Evolutionary conservation across 495 filamentous ascomycete genomes (phyloP).

Genomic region (Aspergillus ellipticus): DNA sequence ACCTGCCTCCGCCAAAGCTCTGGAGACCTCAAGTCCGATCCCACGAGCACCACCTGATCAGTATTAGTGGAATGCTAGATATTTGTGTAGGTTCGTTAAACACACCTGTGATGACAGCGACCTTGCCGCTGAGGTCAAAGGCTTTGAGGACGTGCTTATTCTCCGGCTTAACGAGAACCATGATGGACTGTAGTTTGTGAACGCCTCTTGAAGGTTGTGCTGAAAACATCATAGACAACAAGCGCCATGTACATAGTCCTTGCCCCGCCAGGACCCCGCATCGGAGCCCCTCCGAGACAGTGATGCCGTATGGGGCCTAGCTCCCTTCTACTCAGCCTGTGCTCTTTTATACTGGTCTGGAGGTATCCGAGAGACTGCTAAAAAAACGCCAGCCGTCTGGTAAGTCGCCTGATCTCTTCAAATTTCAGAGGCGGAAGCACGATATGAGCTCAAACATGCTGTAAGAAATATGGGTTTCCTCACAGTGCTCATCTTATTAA

Average conservation of each 20-base stretch:
- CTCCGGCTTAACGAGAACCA: constrained; percentile 37
- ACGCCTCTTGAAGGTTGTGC: background rate
- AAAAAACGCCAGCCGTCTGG: background rate
- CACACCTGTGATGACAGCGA: constrained; percentile 32
- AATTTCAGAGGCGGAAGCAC: background rate
- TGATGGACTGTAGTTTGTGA: constrained; percentile 14
- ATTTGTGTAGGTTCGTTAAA: background rate
- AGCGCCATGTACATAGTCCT: background rate
- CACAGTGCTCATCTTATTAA: too few species aligned
- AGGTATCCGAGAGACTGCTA: background rate
- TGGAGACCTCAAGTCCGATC: constrained; percentile 72
- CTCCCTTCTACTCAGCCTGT: background rate
- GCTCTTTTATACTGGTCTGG: too few species aligned
- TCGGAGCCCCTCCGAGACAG: background rate
- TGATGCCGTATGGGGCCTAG: background rate
- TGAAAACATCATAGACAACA: background rate
- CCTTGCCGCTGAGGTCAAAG: constrained; percentile 36
- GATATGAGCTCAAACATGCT: background rate
- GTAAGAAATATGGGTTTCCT: background rate
- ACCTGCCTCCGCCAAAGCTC: constrained; percentile 71
- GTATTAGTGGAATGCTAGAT: background rate
- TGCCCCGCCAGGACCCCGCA: background rate
- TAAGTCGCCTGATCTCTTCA: background rate
- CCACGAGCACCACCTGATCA: constrained; percentile 64
- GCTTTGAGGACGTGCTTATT: constrained; percentile 35